Evolutionary conservation across 441 rosid species (phyloP), one percentile per base, ranked within the genome.

Genomic region (Eruca vesicaria): DNA sequence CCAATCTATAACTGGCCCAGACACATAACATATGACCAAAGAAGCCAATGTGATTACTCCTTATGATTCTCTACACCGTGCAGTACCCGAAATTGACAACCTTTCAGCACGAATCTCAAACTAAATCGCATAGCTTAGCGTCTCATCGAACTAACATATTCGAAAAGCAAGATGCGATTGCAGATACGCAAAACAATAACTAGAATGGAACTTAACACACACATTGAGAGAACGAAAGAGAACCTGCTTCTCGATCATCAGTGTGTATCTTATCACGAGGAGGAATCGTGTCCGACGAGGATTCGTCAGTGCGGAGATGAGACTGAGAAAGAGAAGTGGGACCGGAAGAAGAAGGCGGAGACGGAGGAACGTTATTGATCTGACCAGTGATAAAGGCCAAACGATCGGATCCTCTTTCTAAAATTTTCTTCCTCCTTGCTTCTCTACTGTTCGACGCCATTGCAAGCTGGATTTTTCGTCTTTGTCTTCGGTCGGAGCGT

Each of bases 371-470:
- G 56, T 75, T 68, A n/a, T 80, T 81, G 84, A 85, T 10, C 65
- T 80, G 88, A 78, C 93, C 94, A 23, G 91, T 77, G 74, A 91
- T 89, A 78, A 89, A 77, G 64, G 99, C 95, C 52, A 96, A 83
- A 50, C 99, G 97, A 84, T 96, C 97, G 45, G 92, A 66, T 74
- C 99, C 94, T 79, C 95, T 83, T 7, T 91, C 96, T 35, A 87
- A 68, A 72, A 91, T 93, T 85, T 82, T 91, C 75, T 86, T 80
- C 81, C 99, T 85, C 81, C 99, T 87, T 1, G 87, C 83, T 73
- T 93, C 99, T 81, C 97, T 84, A 72, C 67, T 73, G 82, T 35
- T 82, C 45, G 93, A 65, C n/a, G 92, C 89, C 97, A 92, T 90
- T 31, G 56, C 60, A 11, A 9, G 9, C 16, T 1, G 15, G 12